Conservation (phyloP, 768 basidiomycete genomes). For the Dioszegia aurantiaca region DNA sequence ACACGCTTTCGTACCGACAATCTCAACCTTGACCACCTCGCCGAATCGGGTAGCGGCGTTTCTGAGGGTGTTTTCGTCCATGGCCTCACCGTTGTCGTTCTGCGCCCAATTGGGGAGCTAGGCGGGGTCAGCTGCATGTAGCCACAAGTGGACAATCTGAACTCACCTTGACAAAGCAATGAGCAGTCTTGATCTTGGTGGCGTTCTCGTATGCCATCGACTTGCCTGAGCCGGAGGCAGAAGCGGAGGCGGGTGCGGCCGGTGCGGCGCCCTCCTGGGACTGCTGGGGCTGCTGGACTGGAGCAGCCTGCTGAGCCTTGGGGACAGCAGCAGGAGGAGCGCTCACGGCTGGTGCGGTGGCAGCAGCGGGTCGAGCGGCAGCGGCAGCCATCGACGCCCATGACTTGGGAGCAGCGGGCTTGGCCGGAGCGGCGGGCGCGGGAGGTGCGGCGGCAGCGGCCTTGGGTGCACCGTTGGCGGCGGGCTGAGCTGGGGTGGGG, state of each 20-base stretch:
- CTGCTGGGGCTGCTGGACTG: conserved; percentile 27
- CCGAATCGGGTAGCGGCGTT: conserved; percentile 45
- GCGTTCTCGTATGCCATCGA: conserved; percentile 57
- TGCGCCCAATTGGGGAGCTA: conserved; percentile 53
- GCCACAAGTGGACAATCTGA: background rate
- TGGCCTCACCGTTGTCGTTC: conserved; percentile 29
- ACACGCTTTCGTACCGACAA: conserved; percentile 81
- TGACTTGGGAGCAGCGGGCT: conserved; percentile 29
- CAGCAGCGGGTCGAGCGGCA: conserved; percentile 46
- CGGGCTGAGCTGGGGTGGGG: conserved; percentile 38
- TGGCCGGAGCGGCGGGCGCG: conserved; percentile 25
- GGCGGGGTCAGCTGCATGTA: conserved; percentile 2
- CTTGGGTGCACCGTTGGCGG: conserved; percentile 40
- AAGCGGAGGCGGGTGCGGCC: conserved; percentile 24
- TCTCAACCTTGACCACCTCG: conserved; percentile 76
- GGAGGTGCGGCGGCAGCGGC: conserved; percentile 33
- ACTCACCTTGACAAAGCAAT: conserved; percentile 81
- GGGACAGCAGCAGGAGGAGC: conserved; percentile 64
- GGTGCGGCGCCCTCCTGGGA: conserved; percentile 16
- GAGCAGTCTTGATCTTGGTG: conserved; percentile 63
- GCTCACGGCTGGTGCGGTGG: conserved; percentile 54
- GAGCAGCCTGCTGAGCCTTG: conserved; percentile 59
- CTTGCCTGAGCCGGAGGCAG: conserved; percentile 23
- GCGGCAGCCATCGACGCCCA: conserved; percentile 29
- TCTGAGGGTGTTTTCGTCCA: conserved; percentile 40